phyloP scores from a whole-genome alignment of 2,329 filamentous ascomycete genomes.

The Byssoonygena ceratinophila region DNA sequence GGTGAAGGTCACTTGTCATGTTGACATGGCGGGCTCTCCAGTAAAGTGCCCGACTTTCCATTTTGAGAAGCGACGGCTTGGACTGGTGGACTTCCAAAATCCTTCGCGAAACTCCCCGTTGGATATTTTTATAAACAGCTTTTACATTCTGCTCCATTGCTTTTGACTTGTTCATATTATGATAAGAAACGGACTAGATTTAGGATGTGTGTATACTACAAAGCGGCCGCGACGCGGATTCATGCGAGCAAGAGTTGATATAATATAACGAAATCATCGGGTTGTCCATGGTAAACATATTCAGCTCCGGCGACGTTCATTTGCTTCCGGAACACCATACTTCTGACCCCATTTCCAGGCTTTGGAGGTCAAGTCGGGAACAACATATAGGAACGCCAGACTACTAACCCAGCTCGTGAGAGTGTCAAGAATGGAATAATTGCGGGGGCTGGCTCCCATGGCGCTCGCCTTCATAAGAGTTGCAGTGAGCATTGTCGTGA shows the following conservation, averaged over 20 bases:
- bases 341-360: constrained; percentile 49
- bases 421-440: constrained; percentile 45
- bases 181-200: too few relatives aligned
- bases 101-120: too few relatives aligned
- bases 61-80: background rate
- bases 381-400: constrained; percentile 47
- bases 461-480: constrained; percentile 56
- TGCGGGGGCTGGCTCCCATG: constrained; percentile 44
- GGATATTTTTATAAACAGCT: background rate
- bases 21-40: background rate
- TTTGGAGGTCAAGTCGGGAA: constrained; percentile 47
- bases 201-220: too few relatives aligned
- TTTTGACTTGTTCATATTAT: too few relatives aligned
- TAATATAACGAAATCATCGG: background rate
- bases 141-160: too few relatives aligned
- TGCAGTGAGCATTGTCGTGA: constrained; percentile 65
- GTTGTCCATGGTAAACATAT: background rate
- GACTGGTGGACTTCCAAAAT: too few relatives aligned
- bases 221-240: background rate
- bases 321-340: constrained; percentile 35
- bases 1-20: too few relatives aligned
- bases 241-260: background rate
- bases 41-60: too few relatives aligned
- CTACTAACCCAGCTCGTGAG: constrained; percentile 45
- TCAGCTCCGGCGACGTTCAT: background rate